Base-by-base conservation (phyloP, 2,329 filamentous ascomycete genomes). In the Alternaria postmessia region DNA sequence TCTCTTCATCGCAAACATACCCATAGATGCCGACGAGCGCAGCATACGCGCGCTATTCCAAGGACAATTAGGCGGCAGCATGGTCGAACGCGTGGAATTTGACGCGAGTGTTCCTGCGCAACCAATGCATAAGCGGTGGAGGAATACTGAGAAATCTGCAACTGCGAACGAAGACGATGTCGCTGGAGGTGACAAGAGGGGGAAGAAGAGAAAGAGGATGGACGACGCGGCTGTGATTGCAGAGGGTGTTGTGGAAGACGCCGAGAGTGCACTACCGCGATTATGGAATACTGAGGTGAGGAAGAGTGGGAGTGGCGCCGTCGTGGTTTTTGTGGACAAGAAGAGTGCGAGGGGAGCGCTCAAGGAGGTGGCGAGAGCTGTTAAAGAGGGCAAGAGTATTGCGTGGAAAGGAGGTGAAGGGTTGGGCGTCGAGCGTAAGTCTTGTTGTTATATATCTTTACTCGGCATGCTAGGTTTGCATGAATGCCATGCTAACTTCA, bases 1-100 rank as follows among this genome's bases (percentile, higher is more conserved):
- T 62, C 85, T 99, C 18, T 99, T 97, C 79, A 76, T 96, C n/a
- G 91, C 94, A 65, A 98, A 99, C 72, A 81, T 96, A 1, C 95
- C 95, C 7, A 84, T 90, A 64, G 94, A 97, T 75, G 89, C 92
- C 60, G 96, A 92, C 5, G 89, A 92, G 57, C 78, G 83, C 1
- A 91, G 94, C 70, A 84, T 98, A 42, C 89, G 92, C 44, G 84
- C 88, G 42, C 81, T 98, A 0, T 96, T 98, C 68, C 81, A 87
- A 1, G 83, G 85, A 1, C 86, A 96, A 16, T 85, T 97, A 0
- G 91, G 92, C 8, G 88, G 90, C 0, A 91, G 91, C 3, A 86
- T 91, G 47, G 91, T 98, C 48, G 92, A 96, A 77, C 84, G 82
- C 53, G 90, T 96, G 5, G 82, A 85, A 0, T 97, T 98, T 65